phyloP scores from a whole-genome alignment of 192 early-diverging fungal species.

The Backusella tuberculispora region DNA sequence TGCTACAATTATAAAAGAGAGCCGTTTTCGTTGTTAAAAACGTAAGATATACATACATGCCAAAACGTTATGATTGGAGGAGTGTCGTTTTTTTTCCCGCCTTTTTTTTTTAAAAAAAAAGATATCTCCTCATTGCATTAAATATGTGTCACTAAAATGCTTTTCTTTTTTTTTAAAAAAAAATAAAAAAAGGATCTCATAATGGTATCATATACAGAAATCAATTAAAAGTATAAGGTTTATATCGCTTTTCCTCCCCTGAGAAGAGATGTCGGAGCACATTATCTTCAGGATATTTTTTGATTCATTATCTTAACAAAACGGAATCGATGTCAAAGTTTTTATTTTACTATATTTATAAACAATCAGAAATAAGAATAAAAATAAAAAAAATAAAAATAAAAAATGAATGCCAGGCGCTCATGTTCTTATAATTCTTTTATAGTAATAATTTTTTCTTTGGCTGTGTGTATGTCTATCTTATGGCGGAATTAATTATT shows the following conservation, averaged over 20 bases:
- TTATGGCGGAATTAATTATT: not conserved
- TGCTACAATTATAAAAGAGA: too few relatives aligned
- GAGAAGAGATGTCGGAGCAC: not conserved
- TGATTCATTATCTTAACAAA: not conserved
- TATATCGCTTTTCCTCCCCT: not conserved
- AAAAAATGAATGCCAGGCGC: too few relatives aligned
- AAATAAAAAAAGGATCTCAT: not conserved
- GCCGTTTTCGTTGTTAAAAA: not conserved
- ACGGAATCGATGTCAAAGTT: not conserved
- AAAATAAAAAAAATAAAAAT: too few relatives aligned
- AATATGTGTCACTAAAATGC: not conserved
- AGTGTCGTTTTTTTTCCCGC: not conserved
- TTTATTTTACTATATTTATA: not conserved
- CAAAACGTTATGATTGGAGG: not conserved
- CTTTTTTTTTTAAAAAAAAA: constrained; percentile 1
- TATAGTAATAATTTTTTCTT: not conserved
- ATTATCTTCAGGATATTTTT: not conserved
- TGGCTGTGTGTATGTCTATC: not conserved
- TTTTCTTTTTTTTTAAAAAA: not conserved
- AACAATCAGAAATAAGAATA: too few relatives aligned
- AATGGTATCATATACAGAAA: not conserved
- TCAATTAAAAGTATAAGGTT: not conserved
- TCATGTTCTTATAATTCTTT: too few relatives aligned
- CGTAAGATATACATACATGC: not conserved
- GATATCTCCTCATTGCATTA: not conserved